These are phyloP conservation scores for Phytophthora uliginosa DNA, from an alignment of 352 stramenopile species.

Conservation along the genomic window DNA sequence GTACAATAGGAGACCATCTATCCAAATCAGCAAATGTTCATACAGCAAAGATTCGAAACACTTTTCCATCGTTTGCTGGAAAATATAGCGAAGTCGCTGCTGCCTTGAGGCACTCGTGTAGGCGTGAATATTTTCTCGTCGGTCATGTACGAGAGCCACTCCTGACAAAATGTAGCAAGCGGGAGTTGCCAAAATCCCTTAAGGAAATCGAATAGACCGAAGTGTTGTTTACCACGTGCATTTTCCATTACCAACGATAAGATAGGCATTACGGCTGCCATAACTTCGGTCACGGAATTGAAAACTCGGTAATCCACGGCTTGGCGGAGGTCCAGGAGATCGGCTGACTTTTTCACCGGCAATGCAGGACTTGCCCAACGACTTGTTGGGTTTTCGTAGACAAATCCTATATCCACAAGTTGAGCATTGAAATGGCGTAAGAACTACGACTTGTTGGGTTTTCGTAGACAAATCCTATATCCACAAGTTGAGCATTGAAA, in stretches of 20 bases:
- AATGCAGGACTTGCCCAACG: no score
- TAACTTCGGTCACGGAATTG: conserved; percentile 2
- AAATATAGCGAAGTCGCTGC: conserved; percentile 3
- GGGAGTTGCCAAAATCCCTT: conserved; percentile 14
- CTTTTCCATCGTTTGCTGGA: conserved; percentile 20
- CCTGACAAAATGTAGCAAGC: conserved; percentile 10
- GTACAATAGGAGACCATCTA: neutral
- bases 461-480: neutral
- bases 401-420: neutral
- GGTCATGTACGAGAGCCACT: conserved; percentile 30
- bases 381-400: no score
- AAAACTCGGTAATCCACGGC: no score
- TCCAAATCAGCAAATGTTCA: conserved; percentile 18
- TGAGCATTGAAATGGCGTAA: neutral
- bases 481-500: neutral
- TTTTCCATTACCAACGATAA: conserved; percentile 18
- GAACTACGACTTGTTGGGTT: neutral
- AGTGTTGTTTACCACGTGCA: conserved; percentile 16
- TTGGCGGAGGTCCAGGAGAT: no score
- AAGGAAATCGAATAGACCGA: conserved; percentile 10
- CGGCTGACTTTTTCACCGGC: no score
- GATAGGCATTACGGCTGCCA: conserved; percentile 23
- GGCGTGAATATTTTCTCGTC: conserved; percentile 33
- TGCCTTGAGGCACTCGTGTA: conserved; percentile 18
- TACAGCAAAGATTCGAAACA: conserved; percentile 15